Evolutionary conservation across 768 basidiomycete species (phyloP).

Genomic region (Dentipellis sp.): DNA sequence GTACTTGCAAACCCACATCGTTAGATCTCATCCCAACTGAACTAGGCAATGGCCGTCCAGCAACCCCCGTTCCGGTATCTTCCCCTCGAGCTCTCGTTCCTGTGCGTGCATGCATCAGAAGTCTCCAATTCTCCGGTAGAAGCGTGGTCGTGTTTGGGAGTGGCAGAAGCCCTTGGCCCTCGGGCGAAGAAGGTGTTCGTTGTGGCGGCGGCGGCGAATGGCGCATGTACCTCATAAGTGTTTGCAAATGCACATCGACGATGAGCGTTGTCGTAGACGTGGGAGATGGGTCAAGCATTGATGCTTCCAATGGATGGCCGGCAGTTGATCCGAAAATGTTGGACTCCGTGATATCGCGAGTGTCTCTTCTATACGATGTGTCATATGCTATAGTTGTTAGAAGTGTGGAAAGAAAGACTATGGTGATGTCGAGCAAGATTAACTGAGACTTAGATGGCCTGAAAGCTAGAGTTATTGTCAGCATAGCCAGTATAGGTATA

Average conservation of each 20-base stretch:
- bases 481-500: neutral
- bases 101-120: slow-evolving; percentile 41
- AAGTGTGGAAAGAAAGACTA: slow-evolving; percentile 56
- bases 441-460: slow-evolving; percentile 63
- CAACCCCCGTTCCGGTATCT: neutral
- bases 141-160: slow-evolving; percentile 55
- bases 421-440: slow-evolving; percentile 56
- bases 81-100: slow-evolving; percentile 27
- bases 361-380: slow-evolving; percentile 33
- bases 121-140: slow-evolving; percentile 27
- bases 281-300: slow-evolving; percentile 6
- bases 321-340: slow-evolving; percentile 21
- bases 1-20: neutral
- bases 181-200: neutral
- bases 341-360: slow-evolving; percentile 33
- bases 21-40: neutral
- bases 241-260: slow-evolving; percentile 51
- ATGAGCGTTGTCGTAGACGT: slow-evolving; percentile 18
- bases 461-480: slow-evolving; percentile 11
- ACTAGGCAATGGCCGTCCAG: neutral
- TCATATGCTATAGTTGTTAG: slow-evolving; percentile 67
- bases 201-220: slow-evolving; percentile 35
- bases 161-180: slow-evolving; percentile 33
- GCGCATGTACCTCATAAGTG: slow-evolving; percentile 48
- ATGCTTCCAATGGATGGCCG: slow-evolving; percentile 10